Evolutionary conservation across 2,329 filamentous ascomycete genomes (phyloP), one percentile per base, ranked within the genome.

Genomic region (Talaromyces pinophilus): DNA sequence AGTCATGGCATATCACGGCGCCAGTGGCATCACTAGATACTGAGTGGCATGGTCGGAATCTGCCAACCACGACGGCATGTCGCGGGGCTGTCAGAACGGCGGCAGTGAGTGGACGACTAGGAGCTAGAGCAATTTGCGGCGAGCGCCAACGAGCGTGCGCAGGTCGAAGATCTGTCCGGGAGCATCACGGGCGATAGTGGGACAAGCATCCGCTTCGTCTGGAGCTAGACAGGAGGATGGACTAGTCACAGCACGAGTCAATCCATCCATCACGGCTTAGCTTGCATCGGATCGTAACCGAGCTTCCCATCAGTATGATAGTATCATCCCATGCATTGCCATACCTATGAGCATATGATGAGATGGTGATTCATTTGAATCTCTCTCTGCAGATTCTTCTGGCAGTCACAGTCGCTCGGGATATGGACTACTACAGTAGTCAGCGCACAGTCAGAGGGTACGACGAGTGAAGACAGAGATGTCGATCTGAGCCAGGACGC

Each of bases 261-360:
- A 60, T 46, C 57, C 35, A 17, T 42, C 40, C 28, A 44, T 46
- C 35, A 44, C 38, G 15, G 13, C 35, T 25, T 50, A 60, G 54
- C 60, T 62, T 60, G 65, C 65, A 67, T 67, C 65, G 65, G 65
- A 67, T 67, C 61, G 46, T 46, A 63, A 48, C 65, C 65, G 65
- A 67, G 30, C 60, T 52, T 19, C 30, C 8, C 33, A 35, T 33
- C 30, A 33, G 30, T 30, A 30, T 30, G 22, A 25, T 25, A 25
- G 22, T 25, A 25, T 25, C 22, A n/a, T 44, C 19, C 22, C 50
- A 57, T 63, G 50, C 50, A 35, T 48, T 22, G 11, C 10, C 17
- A 44, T 44, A 44, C 42, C 42, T 44, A 17, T 40, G 15, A 44
- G 5, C 22, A 13, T 33, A 17, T 3, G 52, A 35, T 3, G n/a